Base-by-base conservation (phyloP, 163 green algal species). In the Scenedesmus sp. region DNA sequence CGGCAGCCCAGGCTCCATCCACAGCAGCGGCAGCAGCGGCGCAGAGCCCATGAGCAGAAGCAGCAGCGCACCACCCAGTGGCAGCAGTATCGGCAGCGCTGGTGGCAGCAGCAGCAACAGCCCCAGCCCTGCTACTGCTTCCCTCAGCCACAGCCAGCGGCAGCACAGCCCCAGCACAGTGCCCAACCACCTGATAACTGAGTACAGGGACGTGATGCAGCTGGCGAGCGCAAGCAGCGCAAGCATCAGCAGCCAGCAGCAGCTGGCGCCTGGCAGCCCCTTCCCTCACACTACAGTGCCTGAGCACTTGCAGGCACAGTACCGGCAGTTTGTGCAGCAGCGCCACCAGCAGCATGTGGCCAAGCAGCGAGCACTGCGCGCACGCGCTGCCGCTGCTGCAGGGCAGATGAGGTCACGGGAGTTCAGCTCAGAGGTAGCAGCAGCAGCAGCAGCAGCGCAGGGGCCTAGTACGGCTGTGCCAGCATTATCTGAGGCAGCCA, bases 321-420 rank as follows among this genome's bases (percentile, higher is more conserved):
- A 88, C 83, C 23, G 59, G 82, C 82, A 87, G 18, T 73, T 67
- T 34, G 59, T 87, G 82, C 82, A 54, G 82, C 82, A 60, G 52
- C 82, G 54, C 57, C 82, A 87, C 6, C 82, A 87, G 82, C 83
- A 87, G 4, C 55, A 88, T 6, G 52, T 46, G 23, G 83, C 18
- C 55, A 73, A 59, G 82, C 46, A 70, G 82, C 52, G 4, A 10
- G 23, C 23, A 15, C 26, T 46, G 57, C 82, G 13, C 18, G 9
- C 54, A 70, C 55, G 13, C 34, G 23, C 20, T n/a, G 52, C 54
- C 23, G 34, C 56, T 18, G 46, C 52, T 87, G 54, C 46, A 73
- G 54, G 54, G 20, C 57, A 64, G 54, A 23, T 77, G 83, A 84
- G 13, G 20, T 34, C 77, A 20, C 18, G 23, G 15, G 54, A 87